These are phyloP conservation scores for Tolypocladium guangdongense DNA, from an alignment of 2,329 filamentous ascomycete species.

Conservation along the genomic window DNA sequence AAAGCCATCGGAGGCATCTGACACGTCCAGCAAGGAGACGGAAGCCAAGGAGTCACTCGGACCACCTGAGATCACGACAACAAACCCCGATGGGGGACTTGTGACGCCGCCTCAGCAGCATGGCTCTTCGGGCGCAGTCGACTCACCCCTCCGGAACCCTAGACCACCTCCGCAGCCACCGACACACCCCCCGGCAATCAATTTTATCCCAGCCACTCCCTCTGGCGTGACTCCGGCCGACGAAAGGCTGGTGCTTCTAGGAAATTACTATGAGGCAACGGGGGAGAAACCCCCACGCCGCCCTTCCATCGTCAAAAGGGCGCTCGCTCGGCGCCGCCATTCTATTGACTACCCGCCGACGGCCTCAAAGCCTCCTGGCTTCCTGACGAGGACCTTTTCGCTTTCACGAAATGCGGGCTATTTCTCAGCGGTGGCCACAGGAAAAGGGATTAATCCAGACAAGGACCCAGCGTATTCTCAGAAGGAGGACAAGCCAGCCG, in stretches of 20 bases:
- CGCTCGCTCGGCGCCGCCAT: slow-evolving; percentile 37
- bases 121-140: slow-evolving; percentile 40
- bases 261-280: slow-evolving; percentile 41
- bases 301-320: slow-evolving; percentile 41
- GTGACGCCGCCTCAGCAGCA: slow-evolving; percentile 41
- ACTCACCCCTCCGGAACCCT: slow-evolving; percentile 53
- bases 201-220: slow-evolving; percentile 53
- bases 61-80: slow-evolving; percentile 27
- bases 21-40: slow-evolving; percentile 16
- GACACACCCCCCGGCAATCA: slow-evolving; percentile 29
- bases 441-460: slow-evolving; percentile 14
- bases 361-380: slow-evolving; percentile 26
- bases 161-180: slow-evolving; percentile 46
- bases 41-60: slow-evolving; percentile 11
- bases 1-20: slow-evolving; percentile 36
- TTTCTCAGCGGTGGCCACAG: slow-evolving; percentile 14
- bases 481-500: slow-evolving; percentile 34
- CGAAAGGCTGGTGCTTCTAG: slow-evolving; percentile 40
- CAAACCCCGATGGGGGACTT: slow-evolving; percentile 28
- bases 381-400: slow-evolving; percentile 42
- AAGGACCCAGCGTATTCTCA: slow-evolving; percentile 26
- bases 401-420: slow-evolving; percentile 31
- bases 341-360: slow-evolving; percentile 30
- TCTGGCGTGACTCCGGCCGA: slow-evolving; percentile 45
- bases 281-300: slow-evolving; percentile 33